These are phyloP conservation scores for Coccinonectria pachysandricola DNA, from an alignment of 2,329 filamentous ascomycete species.

Conservation along the genomic window DNA sequence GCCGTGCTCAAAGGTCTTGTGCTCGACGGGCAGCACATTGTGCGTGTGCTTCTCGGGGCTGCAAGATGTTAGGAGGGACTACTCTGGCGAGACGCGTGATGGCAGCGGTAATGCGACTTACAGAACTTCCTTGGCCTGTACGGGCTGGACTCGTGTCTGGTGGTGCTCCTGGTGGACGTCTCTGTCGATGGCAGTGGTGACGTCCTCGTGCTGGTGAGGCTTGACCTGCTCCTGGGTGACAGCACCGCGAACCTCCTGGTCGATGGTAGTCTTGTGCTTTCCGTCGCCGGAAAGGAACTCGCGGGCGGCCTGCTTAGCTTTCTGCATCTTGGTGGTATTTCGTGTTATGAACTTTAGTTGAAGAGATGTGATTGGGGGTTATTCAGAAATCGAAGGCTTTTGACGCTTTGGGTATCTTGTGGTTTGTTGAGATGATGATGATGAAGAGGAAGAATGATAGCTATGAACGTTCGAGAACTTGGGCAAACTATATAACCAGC, in stretches of 20 bases:
- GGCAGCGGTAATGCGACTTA: conserved; percentile 24
- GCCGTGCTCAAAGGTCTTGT: conserved; percentile 52
- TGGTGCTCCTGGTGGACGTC: conserved; percentile 65
- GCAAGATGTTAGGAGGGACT: background rate
- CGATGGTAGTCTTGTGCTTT: conserved; percentile 60
- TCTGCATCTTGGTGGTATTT: conserved; percentile 39
- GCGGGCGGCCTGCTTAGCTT: conserved; percentile 51
- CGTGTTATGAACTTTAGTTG: no score
- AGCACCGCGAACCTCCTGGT: conserved; percentile 51
- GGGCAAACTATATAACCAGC: no score
- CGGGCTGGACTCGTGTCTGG: conserved; percentile 58
- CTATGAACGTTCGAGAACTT: no score
- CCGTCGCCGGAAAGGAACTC: conserved; percentile 52
- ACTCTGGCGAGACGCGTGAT: no score
- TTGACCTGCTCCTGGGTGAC: conserved; percentile 51
- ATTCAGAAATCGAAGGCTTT: no score
- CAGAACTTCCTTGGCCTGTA: conserved; percentile 29
- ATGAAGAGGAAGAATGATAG: no score
- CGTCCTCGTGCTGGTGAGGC: conserved; percentile 50
- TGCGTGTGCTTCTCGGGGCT: conserved; percentile 53
- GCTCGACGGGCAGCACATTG: conserved; percentile 47
- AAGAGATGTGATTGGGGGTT: no score
- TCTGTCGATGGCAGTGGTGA: conserved; percentile 52
- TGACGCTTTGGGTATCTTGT: no score
- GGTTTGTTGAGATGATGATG: no score